Evolutionary conservation across 2,329 filamentous ascomycete genomes (phyloP).

Genomic region (Alternaria postmessia): DNA sequence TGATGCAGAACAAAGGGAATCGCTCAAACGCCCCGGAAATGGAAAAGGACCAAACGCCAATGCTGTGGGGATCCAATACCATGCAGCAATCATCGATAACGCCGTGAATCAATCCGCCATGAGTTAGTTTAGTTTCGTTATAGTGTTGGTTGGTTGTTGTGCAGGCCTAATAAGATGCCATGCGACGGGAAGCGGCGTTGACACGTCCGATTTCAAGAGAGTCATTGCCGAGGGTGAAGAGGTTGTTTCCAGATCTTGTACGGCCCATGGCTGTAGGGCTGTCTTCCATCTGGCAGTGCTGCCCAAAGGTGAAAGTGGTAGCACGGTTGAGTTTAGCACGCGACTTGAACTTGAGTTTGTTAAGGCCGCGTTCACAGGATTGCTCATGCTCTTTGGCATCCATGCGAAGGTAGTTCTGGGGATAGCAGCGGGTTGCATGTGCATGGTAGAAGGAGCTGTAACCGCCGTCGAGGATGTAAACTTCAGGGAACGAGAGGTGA

Average conservation of each 20-base stretch:
- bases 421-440: conserved; percentile 82
- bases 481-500: conserved; percentile 89
- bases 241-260: conserved; percentile 42
- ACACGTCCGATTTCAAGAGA: conserved; percentile 43
- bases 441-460: conserved; percentile 92
- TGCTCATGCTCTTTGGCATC: conserved; percentile 87
- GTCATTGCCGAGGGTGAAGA: conserved; percentile 44
- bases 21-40: conserved; percentile 49
- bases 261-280: conserved; percentile 62
- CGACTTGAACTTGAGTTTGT: conserved; percentile 78
- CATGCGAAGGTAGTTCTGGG: conserved; percentile 98
- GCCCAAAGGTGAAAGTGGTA: conserved; percentile 94
- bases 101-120: conserved; percentile 49
- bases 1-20: conserved; percentile 42
- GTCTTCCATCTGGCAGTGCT: conserved; percentile 71
- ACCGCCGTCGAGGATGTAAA: conserved; percentile 95
- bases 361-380: conserved; percentile 93
- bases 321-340: conserved; percentile 85
- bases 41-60: conserved; percentile 43
- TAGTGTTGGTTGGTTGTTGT: conserved; percentile 31
- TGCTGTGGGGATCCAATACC: conserved; percentile 43
- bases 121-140: conserved; percentile 42
- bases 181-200: conserved; percentile 39
- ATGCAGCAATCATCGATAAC: conserved; percentile 48
- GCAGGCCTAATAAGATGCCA: conserved; percentile 49